Evolutionary conservation across 257 asterid genomes (phyloP).

Genomic region (Nicotiana tabacum): DNA sequence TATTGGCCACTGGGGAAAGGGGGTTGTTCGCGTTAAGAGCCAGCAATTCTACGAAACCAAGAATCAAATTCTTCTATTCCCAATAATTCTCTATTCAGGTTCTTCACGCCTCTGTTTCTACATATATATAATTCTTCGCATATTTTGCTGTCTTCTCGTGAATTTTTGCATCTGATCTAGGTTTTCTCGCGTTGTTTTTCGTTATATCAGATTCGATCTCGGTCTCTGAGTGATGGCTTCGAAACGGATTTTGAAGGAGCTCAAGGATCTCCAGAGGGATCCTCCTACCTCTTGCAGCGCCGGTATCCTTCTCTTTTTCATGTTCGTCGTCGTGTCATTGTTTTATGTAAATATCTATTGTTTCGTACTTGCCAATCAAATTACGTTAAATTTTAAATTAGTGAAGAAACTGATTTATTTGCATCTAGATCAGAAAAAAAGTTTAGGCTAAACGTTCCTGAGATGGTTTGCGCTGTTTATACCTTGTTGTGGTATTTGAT

Average conservation of each 20-base stretch:
- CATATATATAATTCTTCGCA: neutral
- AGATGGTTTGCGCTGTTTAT: neutral
- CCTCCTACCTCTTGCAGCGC: conserved; percentile 83
- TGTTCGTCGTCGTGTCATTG: neutral
- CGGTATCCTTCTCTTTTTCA: conserved; percentile 20
- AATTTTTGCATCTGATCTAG: neutral
- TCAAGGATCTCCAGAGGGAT: conserved; percentile 68
- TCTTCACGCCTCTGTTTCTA: neutral
- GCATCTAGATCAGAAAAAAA: neutral
- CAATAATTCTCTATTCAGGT: neutral
- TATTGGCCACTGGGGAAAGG: neutral
- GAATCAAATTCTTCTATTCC: neutral
- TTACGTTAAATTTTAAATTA: neutral
- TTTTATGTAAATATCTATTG: neutral
- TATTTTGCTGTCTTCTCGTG: too few relatives aligned
- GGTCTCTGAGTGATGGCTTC: conserved; percentile 49
- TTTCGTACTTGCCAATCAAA: neutral
- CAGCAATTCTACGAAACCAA: neutral
- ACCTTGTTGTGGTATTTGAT: neutral
- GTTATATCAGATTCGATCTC: conserved; percentile 19
- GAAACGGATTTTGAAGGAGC: conserved; percentile 71
- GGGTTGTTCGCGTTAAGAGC: neutral
- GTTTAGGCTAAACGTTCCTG: neutral
- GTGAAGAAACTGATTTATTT: neutral
- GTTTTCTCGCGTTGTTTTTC: neutral